A percentile compares a stretch with the other conserved stretches of the same genome.
Evolutionary conservation across 495 filamentous ascomycete genomes (phyloP).

Genomic region (Friedmanniomyces endolithicus): DNA sequence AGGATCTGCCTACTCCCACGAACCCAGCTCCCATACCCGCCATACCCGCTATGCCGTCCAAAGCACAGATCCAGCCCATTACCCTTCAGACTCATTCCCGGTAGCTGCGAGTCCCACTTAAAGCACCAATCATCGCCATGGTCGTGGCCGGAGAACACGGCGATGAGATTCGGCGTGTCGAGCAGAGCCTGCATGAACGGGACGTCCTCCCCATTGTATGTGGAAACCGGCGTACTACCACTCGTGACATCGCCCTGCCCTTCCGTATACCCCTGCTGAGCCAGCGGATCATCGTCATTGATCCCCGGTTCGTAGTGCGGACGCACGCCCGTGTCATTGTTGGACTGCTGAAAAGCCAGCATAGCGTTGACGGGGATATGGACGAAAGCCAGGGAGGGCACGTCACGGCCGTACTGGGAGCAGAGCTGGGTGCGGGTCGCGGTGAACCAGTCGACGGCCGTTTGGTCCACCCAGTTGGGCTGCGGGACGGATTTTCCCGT

Average conservation of each 20-base stretch:
- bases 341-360: conserved; percentile 31
- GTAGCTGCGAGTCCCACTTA: conserved; percentile 25
- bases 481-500: conserved; percentile 28
- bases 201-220: conserved; percentile 41
- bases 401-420: conserved; percentile 28
- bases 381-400: conserved; percentile 59
- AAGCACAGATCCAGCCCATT: conserved; percentile 48
- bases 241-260: conserved; percentile 6
- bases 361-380: conserved; percentile 57
- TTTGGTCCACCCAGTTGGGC: conserved; percentile 32
- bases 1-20: conserved; percentile 49
- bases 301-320: conserved; percentile 45
- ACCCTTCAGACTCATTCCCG: conserved; percentile 29
- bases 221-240: conserved; percentile 8
- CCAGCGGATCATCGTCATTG: conserved; percentile 49
- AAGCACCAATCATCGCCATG: conserved; percentile 58
- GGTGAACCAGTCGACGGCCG: conserved; percentile 51
- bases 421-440: conserved; percentile 36
- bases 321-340: conserved; percentile 23
- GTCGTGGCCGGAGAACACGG: conserved; percentile 57
- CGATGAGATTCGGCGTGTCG: conserved; percentile 44
- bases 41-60: conserved; percentile 58
- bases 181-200: conserved; percentile 54
- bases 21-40: conserved; percentile 54
- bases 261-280: conserved; percentile 35